phyloP scores from a whole-genome alignment of 495 filamentous ascomycete species.

The Parathielavia appendiculata region DNA sequence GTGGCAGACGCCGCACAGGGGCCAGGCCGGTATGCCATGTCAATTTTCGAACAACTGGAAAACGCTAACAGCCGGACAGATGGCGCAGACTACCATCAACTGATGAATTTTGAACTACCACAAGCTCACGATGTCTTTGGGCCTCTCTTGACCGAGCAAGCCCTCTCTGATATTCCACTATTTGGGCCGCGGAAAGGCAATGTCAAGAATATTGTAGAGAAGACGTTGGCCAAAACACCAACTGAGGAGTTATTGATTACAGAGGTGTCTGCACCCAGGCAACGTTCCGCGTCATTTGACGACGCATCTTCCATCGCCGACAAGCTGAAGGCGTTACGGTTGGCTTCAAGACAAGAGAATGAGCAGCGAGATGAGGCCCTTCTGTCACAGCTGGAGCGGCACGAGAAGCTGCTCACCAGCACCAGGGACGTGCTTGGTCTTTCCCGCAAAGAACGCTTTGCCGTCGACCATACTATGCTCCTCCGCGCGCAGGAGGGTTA shows the following conservation, averaged over 20 bases:
- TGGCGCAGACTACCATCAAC: conserved; percentile 38
- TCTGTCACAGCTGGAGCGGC: conserved; percentile 39
- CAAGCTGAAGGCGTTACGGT: conserved; percentile 36
- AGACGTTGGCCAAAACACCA: conserved; percentile 24
- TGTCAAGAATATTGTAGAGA: conserved; percentile 31
- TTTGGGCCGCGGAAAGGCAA: conserved; percentile 41
- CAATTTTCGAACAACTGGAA: not conserved
- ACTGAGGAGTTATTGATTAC: conserved; percentile 28
- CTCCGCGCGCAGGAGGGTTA: conserved; percentile 66
- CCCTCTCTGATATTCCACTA: conserved; percentile 38
- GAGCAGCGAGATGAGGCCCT: conserved; percentile 7
- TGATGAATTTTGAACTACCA: conserved; percentile 44
- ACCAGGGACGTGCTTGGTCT: conserved; percentile 39
- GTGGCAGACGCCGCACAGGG: conserved; percentile 43
- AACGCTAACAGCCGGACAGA: conserved; percentile 29
- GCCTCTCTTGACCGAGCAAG: conserved; percentile 40
- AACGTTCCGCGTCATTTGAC: conserved; percentile 27
- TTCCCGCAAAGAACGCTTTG: conserved; percentile 34
- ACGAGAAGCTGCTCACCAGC: conserved; percentile 44
- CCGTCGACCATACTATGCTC: conserved; percentile 43
- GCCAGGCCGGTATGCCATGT: conserved; percentile 37
- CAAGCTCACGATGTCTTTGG: conserved; percentile 41
- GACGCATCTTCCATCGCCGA: conserved; percentile 35
- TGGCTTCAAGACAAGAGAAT: conserved; percentile 24
- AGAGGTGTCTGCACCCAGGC: conserved; percentile 20